These are phyloP conservation scores for Chrysoporthe austroafricana DNA, from an alignment of 2,329 filamentous ascomycete genomes.

Conservation along the genomic window DNA sequence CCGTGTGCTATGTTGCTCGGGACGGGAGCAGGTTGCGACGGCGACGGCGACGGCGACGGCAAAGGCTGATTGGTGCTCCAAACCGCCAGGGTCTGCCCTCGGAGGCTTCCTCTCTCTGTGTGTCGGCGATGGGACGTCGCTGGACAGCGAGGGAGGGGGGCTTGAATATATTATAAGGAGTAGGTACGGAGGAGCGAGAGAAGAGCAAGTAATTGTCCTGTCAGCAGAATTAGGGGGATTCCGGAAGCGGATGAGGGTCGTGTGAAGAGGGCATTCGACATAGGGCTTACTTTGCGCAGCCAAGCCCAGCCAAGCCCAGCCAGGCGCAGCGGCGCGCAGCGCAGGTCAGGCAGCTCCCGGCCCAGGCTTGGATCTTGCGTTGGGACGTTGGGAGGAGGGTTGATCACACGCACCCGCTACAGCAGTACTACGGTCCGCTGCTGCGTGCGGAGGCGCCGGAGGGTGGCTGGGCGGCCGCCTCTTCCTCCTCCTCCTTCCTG, in stretches of 20 bases:
- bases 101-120: neutral
- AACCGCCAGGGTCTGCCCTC: neutral
- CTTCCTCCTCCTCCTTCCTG: too few relatives aligned
- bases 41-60: neutral
- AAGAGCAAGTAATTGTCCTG: neutral
- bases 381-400: too few relatives aligned
- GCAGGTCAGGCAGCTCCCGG: too few relatives aligned
- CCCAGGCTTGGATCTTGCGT: too few relatives aligned
- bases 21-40: neutral
- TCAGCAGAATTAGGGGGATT: neutral
- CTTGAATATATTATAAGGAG: neutral
- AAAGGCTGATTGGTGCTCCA: neutral
- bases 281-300: neutral
- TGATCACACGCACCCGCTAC: too few relatives aligned
- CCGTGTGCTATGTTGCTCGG: neutral
- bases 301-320: too few relatives aligned
- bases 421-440: too few relatives aligned
- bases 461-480: too few relatives aligned
- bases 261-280: neutral
- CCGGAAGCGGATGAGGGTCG: slow-evolving; percentile 3
- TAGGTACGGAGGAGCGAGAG: neutral
- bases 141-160: neutral
- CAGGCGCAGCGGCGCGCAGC: too few relatives aligned
- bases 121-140: neutral
- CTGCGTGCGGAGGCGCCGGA: too few relatives aligned